Evolutionary conservation across 441 rosid genomes (phyloP), one percentile per base, ranked within the genome.

Genomic region (Viola pubescens): DNA sequence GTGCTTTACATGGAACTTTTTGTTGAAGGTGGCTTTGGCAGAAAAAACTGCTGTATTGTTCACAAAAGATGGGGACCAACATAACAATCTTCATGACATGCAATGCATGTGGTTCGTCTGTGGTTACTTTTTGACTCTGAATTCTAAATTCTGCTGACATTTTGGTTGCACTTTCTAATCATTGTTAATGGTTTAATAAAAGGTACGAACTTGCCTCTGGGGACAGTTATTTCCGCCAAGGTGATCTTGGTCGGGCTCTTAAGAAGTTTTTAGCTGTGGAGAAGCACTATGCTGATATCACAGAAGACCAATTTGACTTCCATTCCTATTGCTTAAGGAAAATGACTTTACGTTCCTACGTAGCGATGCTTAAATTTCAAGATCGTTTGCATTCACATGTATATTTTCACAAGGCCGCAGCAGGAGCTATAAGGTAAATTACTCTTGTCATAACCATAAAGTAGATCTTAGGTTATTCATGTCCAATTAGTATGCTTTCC

Each of bases 131-230:
- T 60, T 48, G 51, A 52, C 41, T 45, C 49, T 58, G 7, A 51
- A 4, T 62, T 49, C 6, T 61, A 7, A 44, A 12, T 47, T 3
- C 45, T 50, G 11, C 71, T 16, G 37, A 50, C 56, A 42, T 46
- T 56, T 38, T 64, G 55, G 43, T 39, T 47, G 5, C 34, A 2
- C 60, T 11, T 58, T 44, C 60, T 73, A 58, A 75, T 11, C 70
- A 62, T 12, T 61, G 50, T 51, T 56, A 63, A 43, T 38, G 63
- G 44, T 65, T 61, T 63, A 65, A 61, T 65, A 51, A 58, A 72
- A 95, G 99, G 99, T 95, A 95, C 72, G 99, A 95, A 73, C 98
- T 95, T 79, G 95, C 97, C 60, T 91, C 99, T 71, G 98, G 97
- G 59, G 95, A 91, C 74, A 95, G 99, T 80, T 89, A 84, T 71